Evolutionary conservation across 306 rosid species (phyloP).

Genomic region (Quercus berberidifolia): DNA sequence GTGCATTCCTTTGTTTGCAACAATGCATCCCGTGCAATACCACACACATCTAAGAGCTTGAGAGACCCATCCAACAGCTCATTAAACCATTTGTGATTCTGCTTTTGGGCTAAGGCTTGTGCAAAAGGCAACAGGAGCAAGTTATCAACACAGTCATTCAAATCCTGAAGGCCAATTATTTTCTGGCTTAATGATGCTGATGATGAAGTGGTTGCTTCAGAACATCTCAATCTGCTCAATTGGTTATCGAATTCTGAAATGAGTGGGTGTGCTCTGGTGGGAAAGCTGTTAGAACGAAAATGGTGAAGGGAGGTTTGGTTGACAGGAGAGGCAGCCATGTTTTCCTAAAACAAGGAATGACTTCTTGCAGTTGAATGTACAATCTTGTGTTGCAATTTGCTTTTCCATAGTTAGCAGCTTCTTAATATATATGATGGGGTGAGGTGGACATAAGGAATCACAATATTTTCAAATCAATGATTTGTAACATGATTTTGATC

Average conservation of each 20-base stretch:
- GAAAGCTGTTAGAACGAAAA: conserved; percentile 40
- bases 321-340: conserved; percentile 30
- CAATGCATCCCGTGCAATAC: conserved; percentile 17
- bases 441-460: conserved; percentile 31
- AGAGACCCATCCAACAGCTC: conserved; percentile 20
- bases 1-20: conserved; percentile 22
- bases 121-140: conserved; percentile 5
- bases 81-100: not conserved
- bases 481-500: too few species aligned
- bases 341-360: conserved; percentile 7
- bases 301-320: conserved; percentile 27
- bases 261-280: conserved; percentile 34
- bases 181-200: conserved; percentile 16
- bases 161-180: conserved; percentile 12
- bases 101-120: not conserved
- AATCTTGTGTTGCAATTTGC: not conserved
- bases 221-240: conserved; percentile 18
- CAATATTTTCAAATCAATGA: conserved; percentile 2
- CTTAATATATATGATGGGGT: conserved; percentile 12
- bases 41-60: conserved; percentile 17
- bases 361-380: conserved; percentile 4
- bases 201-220: conserved; percentile 11
- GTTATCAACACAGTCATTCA: conserved; percentile 5
- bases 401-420: not conserved
- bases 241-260: conserved; percentile 26